Evolutionary conservation across 2,329 filamentous ascomycete genomes (phyloP), one percentile per base, ranked within the genome.

Genomic region (Lanzia echinophila): DNA sequence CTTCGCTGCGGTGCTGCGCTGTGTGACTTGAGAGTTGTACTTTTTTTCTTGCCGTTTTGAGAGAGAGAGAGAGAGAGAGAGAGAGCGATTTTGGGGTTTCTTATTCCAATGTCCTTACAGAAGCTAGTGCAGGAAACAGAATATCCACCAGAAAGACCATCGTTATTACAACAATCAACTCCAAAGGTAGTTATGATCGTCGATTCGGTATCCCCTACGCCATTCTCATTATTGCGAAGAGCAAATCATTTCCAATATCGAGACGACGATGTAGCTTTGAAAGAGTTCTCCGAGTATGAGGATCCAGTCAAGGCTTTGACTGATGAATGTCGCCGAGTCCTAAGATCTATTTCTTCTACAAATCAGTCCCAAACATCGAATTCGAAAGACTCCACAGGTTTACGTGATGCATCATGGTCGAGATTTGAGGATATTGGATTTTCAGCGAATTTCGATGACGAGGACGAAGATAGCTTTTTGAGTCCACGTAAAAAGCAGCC

Each of bases 161-260:
- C 79, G 0, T 75, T 96, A 34, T 78, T 96, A 68, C 87, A 91
- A 67, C 83, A 87, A 4, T 79, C 81, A 1, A 96, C 91, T 3
- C 87, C 90, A 57, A 91, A 89, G 67, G 90, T 99, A 4, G 85
- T 95, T 56, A 96, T 99, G 91, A 91, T 96, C 60, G 94, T 99
- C 19, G 89, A 97, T 62, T 84, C 85, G 0, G 92, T 99, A 34
- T 99, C 94, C 0, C 90, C 94, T 0, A 96, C 91, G 0, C 94
- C 94, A 0, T 97, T 97, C 70, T 81, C 94, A 2, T 78, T 99
- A 12, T 75, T 99, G 42, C 87, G 94, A 57, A 84, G 94, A 62
- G 90, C 91, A 44, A 96, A 89, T 68, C 87, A 97, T 68, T 97
- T 99, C 68, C 87, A 96, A 70, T 99, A 96, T 68, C 84, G 91